phyloP scores from a whole-genome alignment of 441 rosid genomes.

The Eruca vesicaria region DNA sequence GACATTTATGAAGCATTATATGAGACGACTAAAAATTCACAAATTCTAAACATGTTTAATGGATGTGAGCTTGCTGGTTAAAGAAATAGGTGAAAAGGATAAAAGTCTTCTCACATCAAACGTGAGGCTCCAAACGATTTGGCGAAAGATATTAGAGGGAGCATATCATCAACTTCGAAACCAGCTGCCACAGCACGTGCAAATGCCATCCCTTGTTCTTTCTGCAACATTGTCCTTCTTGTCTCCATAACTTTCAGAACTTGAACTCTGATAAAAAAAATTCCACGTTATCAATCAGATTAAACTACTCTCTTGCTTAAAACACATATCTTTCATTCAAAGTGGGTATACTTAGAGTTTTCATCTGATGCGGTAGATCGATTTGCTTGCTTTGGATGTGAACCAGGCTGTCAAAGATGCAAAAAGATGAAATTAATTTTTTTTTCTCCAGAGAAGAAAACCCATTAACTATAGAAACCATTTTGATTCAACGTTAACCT shows the following conservation, averaged over 20 bases:
- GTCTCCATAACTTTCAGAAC: slow-evolving; percentile 91
- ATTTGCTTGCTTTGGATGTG: slow-evolving; percentile 60
- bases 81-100: not conserved
- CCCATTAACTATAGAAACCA: not conserved
- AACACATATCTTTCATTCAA: slow-evolving; percentile 1
- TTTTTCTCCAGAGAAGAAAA: not conserved
- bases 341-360: slow-evolving; percentile 57
- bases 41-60: no score
- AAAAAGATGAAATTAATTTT: slow-evolving; percentile 23
- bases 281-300: slow-evolving; percentile 15
- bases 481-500: slow-evolving; percentile 41
- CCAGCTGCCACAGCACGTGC: slow-evolving; percentile 99
- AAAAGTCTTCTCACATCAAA: slow-evolving; percentile 52
- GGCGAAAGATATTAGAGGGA: slow-evolving; percentile 72
- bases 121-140: slow-evolving; percentile 93
- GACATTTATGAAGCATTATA: slow-evolving; percentile 27
- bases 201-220: slow-evolving; percentile 99
- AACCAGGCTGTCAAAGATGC: slow-evolving; percentile 65
- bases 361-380: slow-evolving; percentile 49
- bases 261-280: slow-evolving; percentile 58
- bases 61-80: slow-evolving; percentile 1
- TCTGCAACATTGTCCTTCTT: slow-evolving; percentile 73
- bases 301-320: not conserved
- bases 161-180: slow-evolving; percentile 79
- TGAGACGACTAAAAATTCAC: slow-evolving; percentile 21